Evolutionary conservation across 768 basidiomycete genomes (phyloP), one percentile per base, ranked within the genome.

Genomic region (Mycena polygramma): DNA sequence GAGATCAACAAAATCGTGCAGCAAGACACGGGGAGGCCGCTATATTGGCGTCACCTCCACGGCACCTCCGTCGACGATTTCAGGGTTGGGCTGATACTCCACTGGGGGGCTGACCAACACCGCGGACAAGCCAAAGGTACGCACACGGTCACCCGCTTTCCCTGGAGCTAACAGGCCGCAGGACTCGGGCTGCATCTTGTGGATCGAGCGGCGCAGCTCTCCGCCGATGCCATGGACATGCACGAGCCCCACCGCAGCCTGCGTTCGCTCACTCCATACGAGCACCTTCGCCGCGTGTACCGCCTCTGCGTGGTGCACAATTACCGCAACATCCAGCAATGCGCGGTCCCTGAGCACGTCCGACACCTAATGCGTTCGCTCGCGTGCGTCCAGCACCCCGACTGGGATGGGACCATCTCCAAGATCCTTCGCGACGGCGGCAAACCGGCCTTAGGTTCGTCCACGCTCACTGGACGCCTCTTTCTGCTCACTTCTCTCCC

Each of bases 381-480:
- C 2, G 49, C 49, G 10, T 51, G 49, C 49, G 15, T 51, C 49
- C 49, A 22, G n/a, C 49, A 51, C 49, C 22, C 8, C 15, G 17
- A 46, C 36, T 62, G 66, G 37, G 59, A 66, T 19, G 52, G 20
- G 14, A 67, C 66, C 14, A 9, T 68, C 15, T 39, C 35, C 20
- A 45, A 57, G 30, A 72, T 72, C 22, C 36, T 37, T 8, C 14
- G 11, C 24, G 17, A 48, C 24, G 70, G 66, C 11, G 70, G 70
- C 19, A 63, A 72, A 58, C n/a, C 66, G 10, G 70, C 58, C n/a
- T 19, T 15, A 37, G 71, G 66, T 67, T 24, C 39, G 65, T 46
- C 19, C 15, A 5, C 15, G 11, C 9, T 41, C 41, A 10, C 41
- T 10, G 11, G 11, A 10, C 41, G 9, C 41, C 41, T 15, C 9